Evolutionary conservation across 257 asterid species (phyloP).

Genomic region (Coffea eugenioides): DNA sequence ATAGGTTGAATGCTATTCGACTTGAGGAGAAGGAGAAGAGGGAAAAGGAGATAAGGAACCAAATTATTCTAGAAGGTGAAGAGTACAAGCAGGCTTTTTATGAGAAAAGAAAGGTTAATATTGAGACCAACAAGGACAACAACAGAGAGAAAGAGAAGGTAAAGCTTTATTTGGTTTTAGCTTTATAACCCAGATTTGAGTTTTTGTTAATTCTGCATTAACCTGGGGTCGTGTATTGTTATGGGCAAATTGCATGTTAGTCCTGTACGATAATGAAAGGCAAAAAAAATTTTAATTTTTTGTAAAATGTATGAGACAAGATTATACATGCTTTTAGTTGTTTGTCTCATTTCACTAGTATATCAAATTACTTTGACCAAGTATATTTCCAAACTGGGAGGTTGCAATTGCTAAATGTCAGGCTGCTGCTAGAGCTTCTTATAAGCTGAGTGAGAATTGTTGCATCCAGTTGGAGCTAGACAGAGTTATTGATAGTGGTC

Average conservation of each 20-base stretch:
- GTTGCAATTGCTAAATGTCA: not conserved
- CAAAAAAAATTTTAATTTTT: not conserved
- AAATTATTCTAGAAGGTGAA: constrained; percentile 84
- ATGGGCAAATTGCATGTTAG: not conserved
- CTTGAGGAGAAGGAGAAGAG: constrained; percentile 95
- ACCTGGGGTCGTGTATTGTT: not conserved
- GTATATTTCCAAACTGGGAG: not conserved
- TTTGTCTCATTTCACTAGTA: not conserved
- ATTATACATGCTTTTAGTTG: not conserved
- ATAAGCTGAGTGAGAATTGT: not conserved
- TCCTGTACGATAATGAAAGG: not conserved
- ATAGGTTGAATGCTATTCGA: constrained; percentile 83
- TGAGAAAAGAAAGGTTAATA: constrained; percentile 66
- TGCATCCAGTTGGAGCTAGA: not conserved
- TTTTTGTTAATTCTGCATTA: not conserved
- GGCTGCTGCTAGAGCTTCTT: not conserved
- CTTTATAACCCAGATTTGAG: not conserved
- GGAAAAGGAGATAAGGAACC: constrained; percentile 79
- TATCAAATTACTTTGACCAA: not conserved
- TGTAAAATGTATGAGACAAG: not conserved
- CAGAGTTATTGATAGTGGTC: not conserved
- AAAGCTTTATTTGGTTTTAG: constrained; percentile 2
- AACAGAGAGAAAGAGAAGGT: constrained; percentile 91
- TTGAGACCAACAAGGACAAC: constrained; percentile 68
- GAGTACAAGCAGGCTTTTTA: constrained; percentile 68